These are phyloP conservation scores for Colletotrichum paranaense DNA, from an alignment of 2,329 filamentous ascomycete genomes.

Conservation along the genomic window DNA sequence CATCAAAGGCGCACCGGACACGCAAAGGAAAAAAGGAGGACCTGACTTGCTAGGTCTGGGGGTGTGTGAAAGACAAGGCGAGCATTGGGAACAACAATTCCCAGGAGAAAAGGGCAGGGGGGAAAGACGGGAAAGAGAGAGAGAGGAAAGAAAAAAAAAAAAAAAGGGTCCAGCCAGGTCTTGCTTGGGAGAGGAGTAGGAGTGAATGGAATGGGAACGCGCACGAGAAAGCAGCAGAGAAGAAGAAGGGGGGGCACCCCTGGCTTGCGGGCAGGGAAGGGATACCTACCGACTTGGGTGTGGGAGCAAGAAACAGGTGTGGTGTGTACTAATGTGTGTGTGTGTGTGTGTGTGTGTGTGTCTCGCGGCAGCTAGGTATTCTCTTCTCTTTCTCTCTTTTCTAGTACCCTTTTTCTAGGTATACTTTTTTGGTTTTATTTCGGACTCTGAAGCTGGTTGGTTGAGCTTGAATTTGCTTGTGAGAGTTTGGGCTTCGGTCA, in stretches of 20 bases:
- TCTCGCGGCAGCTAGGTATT: not conserved
- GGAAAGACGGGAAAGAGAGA: not conserved
- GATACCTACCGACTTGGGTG: constrained; percentile 15
- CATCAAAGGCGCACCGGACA: constrained; percentile 4
- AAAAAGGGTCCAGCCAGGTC: constrained; percentile 28
- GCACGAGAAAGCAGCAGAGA: not conserved
- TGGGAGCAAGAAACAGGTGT: constrained; percentile 14
- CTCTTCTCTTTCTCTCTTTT: not conserved
- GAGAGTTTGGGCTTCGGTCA: not conserved
- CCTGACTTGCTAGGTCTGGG: not conserved
- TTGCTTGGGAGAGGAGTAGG: not conserved
- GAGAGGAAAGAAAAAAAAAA: not conserved
- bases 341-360: not conserved
- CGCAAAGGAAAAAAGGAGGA: constrained; percentile 20
- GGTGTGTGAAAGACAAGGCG: constrained; percentile 21
- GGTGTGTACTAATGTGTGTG: not conserved
- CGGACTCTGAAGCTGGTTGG: not conserved
- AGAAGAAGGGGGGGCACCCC: constrained; percentile 6
- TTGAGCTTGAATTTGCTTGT: not conserved
- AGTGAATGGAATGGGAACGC: not conserved
- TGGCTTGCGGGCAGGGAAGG: constrained; percentile 27
- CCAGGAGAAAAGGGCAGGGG: not conserved
- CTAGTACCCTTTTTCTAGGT: not conserved
- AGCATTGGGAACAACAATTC: not conserved
- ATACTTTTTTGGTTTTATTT: not conserved